Base-by-base conservation (phyloP, 2,329 filamentous ascomycete species). In the Seiridium cupressi region DNA sequence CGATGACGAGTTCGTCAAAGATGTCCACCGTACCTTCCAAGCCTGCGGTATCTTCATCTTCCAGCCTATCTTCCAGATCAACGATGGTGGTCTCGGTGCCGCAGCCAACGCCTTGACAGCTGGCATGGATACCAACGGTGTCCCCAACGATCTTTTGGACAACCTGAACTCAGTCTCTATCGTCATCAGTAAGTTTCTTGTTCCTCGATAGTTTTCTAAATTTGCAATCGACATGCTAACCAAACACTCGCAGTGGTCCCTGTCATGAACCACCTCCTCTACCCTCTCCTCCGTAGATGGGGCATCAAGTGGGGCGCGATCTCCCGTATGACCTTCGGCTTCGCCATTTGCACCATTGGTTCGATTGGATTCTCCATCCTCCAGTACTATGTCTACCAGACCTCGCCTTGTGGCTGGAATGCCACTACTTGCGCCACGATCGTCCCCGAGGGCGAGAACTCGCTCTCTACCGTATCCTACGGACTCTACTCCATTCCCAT, bases 1-100 rank as follows among this genome's bases (percentile, higher is more conserved):
- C 78, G 86, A 88, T 57, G 86, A 89, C 63, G 77, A 78, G 11
- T 89, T 85, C 81, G 85, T 89, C 58, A 82, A 84, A 71, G 83
- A 87, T 66, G 82, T 87, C 47, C 76, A 76, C 47, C 82, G 84
- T 70, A 84, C 83, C 42, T 72, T 83, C 58, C 75, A 79, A 59
- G 81, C 81, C 26, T 83, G 81, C 66, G 82, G 84, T 7, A 88
- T 83, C 65, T 70, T 81, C 55, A 78, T 80, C 69, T 80, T 70
- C 60, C 60, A 60, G 13, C 69, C 77, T 64, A 59, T 73, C 67
- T 60, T 74, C 66, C 65, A 69, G 40, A 64, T 70, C 58, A 70
- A 71, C 47, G 68, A 71, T 51, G 66, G 67, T n/a, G 80, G 79
- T 61, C 74, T 83, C 7, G 80, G 80, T 34, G 74, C 73, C 4